phyloP scores from a whole-genome alignment of 2,329 filamentous ascomycete genomes.

The Chaetomium sp. region DNA sequence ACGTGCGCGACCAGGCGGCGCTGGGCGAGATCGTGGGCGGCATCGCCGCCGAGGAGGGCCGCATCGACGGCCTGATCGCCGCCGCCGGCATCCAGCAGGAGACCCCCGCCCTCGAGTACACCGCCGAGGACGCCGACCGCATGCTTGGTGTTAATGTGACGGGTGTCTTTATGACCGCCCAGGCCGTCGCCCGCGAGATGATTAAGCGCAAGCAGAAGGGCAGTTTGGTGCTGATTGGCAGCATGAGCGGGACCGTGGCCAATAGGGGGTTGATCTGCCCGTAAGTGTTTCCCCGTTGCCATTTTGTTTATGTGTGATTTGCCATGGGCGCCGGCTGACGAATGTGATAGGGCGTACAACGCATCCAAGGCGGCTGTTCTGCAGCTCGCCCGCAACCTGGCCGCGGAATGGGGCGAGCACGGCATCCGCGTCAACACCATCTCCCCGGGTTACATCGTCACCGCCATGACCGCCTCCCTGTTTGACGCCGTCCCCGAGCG shows the following conservation, averaged over 20 bases:
- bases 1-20: slow-evolving; percentile 71
- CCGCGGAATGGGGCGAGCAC: slow-evolving; percentile 70
- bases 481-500: slow-evolving; percentile 75
- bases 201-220: slow-evolving; percentile 58
- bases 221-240: slow-evolving; percentile 68
- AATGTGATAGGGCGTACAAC: slow-evolving; percentile 65
- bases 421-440: slow-evolving; percentile 81
- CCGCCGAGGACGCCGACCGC: slow-evolving; percentile 70
- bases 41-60: slow-evolving; percentile 70
- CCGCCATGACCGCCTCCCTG: slow-evolving; percentile 79
- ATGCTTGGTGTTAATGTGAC: slow-evolving; percentile 86
- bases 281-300: slow-evolving; percentile 49
- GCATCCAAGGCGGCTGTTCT: slow-evolving; percentile 74
- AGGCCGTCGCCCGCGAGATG: slow-evolving; percentile 82
- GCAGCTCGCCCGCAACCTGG: slow-evolving; percentile 70
- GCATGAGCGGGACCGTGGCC: slow-evolving; percentile 68
- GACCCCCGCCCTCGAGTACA: slow-evolving; percentile 79
- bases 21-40: slow-evolving; percentile 68
- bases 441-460: slow-evolving; percentile 78
- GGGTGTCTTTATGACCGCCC: slow-evolving; percentile 83
- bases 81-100: slow-evolving; percentile 78
- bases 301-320: background rate
- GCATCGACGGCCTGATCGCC: slow-evolving; percentile 76
- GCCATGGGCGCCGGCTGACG: background rate
- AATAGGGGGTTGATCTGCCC: slow-evolving; percentile 62